phyloP scores from a whole-genome alignment of 805 yeast genomes.

The Candida dajiaensis region DNA sequence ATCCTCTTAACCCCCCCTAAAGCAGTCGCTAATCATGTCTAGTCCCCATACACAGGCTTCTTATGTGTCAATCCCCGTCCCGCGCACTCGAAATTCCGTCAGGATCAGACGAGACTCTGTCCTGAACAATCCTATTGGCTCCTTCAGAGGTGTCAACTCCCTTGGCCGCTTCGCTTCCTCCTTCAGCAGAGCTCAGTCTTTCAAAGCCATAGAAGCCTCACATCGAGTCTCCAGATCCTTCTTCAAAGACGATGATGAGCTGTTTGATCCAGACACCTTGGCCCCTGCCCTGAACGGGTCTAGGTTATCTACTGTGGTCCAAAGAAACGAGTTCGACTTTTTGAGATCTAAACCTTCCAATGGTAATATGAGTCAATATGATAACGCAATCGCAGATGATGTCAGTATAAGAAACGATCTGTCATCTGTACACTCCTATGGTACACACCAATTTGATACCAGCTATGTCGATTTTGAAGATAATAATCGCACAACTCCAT shows the following conservation, averaged over 20 bases:
- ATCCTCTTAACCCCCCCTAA: no score
- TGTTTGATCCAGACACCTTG: conserved; percentile 62
- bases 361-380: conserved; percentile 16
- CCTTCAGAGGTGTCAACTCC: conserved; percentile 62
- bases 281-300: conserved; percentile 63
- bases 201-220: conserved; percentile 46
- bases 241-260: conserved; percentile 56
- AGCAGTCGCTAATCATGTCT: no score
- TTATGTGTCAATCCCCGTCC: conserved; percentile 16
- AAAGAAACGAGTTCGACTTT: conserved; percentile 28
- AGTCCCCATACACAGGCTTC: conserved; percentile 1
- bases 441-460: conserved; percentile 26
- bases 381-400: conserved; percentile 31
- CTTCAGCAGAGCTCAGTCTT: conserved; percentile 71
- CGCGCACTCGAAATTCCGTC: conserved; percentile 17
- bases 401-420: conserved; percentile 29
- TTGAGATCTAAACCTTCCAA: conserved; percentile 17
- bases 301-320: conserved; percentile 51
- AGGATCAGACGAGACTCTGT: conserved; percentile 31
- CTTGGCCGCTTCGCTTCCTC: conserved; percentile 77
- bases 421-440: conserved; percentile 26
- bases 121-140: conserved; percentile 45
- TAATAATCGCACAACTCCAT: conserved; percentile 45
- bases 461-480: conserved; percentile 42
- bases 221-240: conserved; percentile 47